Percentiles rank a stretch among this genome's conserved stretches.
Evolutionary conservation across 139 green algal species (phyloP).

Genomic region (Dunaliella sp.): DNA sequence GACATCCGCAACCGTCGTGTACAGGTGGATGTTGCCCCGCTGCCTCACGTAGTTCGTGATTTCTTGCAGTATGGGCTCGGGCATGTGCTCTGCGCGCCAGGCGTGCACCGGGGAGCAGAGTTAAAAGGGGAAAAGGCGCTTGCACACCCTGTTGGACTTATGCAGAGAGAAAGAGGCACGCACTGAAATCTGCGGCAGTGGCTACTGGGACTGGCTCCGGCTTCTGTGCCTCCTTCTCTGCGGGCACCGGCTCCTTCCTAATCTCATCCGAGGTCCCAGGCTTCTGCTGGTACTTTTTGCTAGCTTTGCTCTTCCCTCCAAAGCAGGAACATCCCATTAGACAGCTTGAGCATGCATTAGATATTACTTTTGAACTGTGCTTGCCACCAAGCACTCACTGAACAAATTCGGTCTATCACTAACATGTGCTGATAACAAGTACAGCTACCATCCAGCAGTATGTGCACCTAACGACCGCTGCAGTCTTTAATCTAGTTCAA

Average conservation of each 20-base stretch:
- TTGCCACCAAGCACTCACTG: too few species aligned
- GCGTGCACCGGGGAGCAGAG: too few species aligned
- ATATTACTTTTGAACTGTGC: background rate
- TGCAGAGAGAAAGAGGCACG: too few species aligned
- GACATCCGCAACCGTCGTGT: conserved; percentile 42
- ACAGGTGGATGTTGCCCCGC: conserved; percentile 44
- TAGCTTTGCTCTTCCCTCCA: conserved; percentile 21
- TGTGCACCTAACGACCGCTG: too few species aligned
- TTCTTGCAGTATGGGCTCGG: conserved; percentile 53
- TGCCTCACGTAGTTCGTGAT: conserved; percentile 55
- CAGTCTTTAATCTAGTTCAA: too few species aligned
- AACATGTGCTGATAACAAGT: too few species aligned
- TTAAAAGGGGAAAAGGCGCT: too few species aligned
- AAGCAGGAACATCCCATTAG: conserved; percentile 6
- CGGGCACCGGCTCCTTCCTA: conserved; percentile 12
- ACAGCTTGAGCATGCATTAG: background rate
- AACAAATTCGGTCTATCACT: too few species aligned
- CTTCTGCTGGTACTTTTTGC: conserved; percentile 24
- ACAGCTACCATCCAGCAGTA: too few species aligned
- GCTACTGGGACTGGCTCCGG: background rate
- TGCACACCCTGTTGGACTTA: too few species aligned
- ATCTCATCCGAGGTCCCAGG: too few species aligned
- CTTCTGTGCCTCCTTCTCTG: background rate
- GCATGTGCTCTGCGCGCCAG: conserved; percentile 16
- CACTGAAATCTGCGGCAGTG: conserved; percentile 2